phyloP scores from a whole-genome alignment of 805 yeast genomes.

The Brettanomyces bruxellensis region DNA sequence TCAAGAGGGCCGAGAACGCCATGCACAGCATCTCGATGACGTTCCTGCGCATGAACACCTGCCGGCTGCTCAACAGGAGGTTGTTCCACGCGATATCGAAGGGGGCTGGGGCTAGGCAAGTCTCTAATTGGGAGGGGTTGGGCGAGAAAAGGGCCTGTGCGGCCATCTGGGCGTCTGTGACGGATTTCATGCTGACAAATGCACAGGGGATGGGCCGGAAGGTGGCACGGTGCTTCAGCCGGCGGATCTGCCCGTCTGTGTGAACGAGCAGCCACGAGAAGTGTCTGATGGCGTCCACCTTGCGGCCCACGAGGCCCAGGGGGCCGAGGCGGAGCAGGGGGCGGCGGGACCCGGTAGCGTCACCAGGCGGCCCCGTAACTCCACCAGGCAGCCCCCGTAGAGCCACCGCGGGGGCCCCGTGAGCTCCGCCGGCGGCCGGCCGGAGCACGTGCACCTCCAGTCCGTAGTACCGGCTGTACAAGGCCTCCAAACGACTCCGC shows the following conservation, averaged over 20 bases:
- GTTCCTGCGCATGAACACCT: constrained; percentile 27
- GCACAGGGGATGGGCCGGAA: constrained; percentile 39
- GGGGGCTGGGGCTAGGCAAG: constrained; percentile 91
- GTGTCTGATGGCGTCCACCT: constrained; percentile 25
- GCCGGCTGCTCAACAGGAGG: constrained; percentile 31
- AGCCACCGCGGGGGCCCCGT: not conserved
- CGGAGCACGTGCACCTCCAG: constrained; percentile 24
- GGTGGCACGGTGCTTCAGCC: constrained; percentile 21
- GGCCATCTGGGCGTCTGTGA: constrained; percentile 93
- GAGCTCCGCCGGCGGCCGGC: not conserved
- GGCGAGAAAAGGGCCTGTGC: constrained; percentile 96
- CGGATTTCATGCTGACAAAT: constrained; percentile 88
- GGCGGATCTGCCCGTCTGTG: constrained; percentile 31
- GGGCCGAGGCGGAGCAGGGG: constrained; percentile 16
- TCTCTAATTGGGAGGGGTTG: constrained; percentile 71
- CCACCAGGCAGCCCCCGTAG: not conserved
- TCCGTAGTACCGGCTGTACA: constrained; percentile 34
- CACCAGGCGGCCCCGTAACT: not conserved
- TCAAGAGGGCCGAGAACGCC: constrained; percentile 40
- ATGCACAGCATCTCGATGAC: constrained; percentile 30
- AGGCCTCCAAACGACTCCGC: constrained; percentile 29
- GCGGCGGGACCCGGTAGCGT: not conserved
- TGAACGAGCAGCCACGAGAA: constrained; percentile 27
- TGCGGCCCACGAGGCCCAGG: constrained; percentile 18
- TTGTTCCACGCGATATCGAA: constrained; percentile 83